Base-by-base conservation (phyloP, 129 eudicot genomes). In the Centrapalus pauciflorus region DNA sequence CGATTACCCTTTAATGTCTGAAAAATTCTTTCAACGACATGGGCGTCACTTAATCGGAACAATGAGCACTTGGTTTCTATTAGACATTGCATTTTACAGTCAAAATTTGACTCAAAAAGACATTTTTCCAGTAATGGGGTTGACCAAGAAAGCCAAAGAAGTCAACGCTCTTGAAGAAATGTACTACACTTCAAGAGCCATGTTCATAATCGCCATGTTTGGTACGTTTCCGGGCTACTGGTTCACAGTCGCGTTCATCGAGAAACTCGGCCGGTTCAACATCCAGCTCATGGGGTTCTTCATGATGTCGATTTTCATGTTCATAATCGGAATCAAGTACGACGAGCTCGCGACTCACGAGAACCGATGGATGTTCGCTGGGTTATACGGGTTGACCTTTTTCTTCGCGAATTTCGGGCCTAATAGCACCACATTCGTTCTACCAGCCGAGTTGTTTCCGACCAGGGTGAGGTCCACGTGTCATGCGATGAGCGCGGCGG, bases 331-430 rank as follows among this genome's bases (percentile, higher is more conserved):
- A 3, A 6, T 60, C 2, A 76, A 82, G 61, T 85, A 85, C 14
- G 83, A 85, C 0, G 5, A 30, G 20, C 77, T 82, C 0, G 75
- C 55, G 1, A 79, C 59, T 1, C 7, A 19, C 1, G 72, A 85
- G 0, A 74, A 85, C 64, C 73, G 75, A 35, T 79, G 76, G 78
- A 5, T 79, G 2, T 82, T 85, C 17, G 77, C 81, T 0, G 49
- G 49, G 1, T 71, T 85, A 0, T 85, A 85, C 45, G 87, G 83
- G 37, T 43, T 85, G 48, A 85, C 92, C 0, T 85, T 85, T 17
- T 85, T 85, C 81, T 85, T 85, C 10, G 92, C 88, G 0, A 85
- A 85, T 58, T 85, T 85, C 21, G 92, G 92, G 3, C 92, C 88
- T 0, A 85, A 85, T 25, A 76, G 83, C 72, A 85, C 88, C 0